Percentiles rank a stretch among this genome's conserved stretches.
Evolutionary conservation across 176 grass and related monocot genomes (phyloP).

Genomic region (Thinopyrum elongatum): DNA sequence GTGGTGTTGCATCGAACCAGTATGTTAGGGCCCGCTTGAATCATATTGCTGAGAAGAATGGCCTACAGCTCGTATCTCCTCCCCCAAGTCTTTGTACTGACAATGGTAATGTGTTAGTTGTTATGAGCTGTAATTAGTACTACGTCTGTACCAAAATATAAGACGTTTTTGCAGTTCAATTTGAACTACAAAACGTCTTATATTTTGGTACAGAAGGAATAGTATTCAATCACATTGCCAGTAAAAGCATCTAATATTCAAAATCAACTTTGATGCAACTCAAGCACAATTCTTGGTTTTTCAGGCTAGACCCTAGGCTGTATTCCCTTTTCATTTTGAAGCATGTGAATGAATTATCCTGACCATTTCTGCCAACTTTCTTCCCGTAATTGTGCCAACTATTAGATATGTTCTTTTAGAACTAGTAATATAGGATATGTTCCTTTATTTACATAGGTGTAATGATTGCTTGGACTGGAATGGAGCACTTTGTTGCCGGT

Average conservation of each 20-base stretch:
- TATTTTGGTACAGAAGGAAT: too few species aligned
- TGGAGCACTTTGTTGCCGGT: constrained; percentile 81
- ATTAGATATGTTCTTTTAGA: neutral
- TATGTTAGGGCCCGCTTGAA: constrained; percentile 72
- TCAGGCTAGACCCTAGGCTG: neutral
- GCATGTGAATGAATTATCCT: constrained; percentile 4
- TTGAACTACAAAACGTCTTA: too few species aligned
- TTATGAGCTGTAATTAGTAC: neutral
- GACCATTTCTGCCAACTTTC: neutral
- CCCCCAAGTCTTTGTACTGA: constrained; percentile 94
- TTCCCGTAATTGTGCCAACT: neutral
- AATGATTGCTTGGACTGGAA: constrained; percentile 99
- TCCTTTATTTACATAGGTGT: constrained; percentile 58
- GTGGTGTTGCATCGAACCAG: constrained; percentile 94
- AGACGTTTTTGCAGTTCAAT: too few species aligned
- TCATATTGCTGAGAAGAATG: constrained; percentile 60
- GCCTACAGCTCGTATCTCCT: constrained; percentile 69
- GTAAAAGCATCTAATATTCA: neutral
- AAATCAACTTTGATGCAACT: neutral
- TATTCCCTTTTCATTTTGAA: neutral
- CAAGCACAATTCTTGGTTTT: constrained; percentile 5
- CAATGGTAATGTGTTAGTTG: constrained; percentile 64
- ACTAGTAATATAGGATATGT: neutral
- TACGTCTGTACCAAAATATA: too few species aligned
- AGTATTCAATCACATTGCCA: neutral